A percentile compares a stretch with the other conserved stretches of the same genome.
These are phyloP conservation scores for Blastobotrys peoriensis DNA, from an alignment of 805 yeast species.

Conservation along the genomic window DNA sequence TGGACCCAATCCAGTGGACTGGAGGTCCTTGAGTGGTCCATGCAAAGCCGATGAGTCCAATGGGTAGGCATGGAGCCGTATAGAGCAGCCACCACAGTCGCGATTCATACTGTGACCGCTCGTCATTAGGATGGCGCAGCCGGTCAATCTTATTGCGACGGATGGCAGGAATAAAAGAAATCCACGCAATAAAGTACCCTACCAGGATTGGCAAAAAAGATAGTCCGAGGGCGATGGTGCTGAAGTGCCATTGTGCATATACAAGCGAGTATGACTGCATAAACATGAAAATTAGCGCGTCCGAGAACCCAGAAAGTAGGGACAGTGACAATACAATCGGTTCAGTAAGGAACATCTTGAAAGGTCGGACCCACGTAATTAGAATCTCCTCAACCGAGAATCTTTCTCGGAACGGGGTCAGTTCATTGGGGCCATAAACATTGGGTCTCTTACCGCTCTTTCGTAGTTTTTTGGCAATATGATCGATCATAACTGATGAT, in stretches of 20 bases:
- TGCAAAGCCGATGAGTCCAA: conserved; percentile 38
- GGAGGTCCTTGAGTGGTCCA: conserved; percentile 41
- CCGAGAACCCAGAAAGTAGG: conserved; percentile 37
- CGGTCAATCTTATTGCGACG: conserved; percentile 28
- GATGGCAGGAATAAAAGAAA: conserved; percentile 32
- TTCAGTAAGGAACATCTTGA: conserved; percentile 35
- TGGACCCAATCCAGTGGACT: conserved; percentile 36
- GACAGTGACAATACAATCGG: conserved; percentile 37
- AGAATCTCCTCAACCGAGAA: conserved; percentile 27
- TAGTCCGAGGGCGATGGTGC: conserved; percentile 29
- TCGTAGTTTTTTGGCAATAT: conserved; percentile 35
- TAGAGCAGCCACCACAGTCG: conserved; percentile 29
- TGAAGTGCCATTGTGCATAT: conserved; percentile 34
- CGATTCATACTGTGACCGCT: conserved; percentile 19
- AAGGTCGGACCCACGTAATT: conserved; percentile 36
- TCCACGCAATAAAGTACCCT: conserved; percentile 35
- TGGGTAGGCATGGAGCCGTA: conserved; percentile 35
- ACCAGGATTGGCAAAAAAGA: conserved; percentile 32
- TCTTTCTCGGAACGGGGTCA: conserved; percentile 15
- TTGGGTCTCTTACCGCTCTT: conserved; percentile 31
- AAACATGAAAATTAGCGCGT: conserved; percentile 37
- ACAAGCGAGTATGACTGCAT: conserved; percentile 35
- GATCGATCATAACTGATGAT: conserved; percentile 31
- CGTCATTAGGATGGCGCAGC: conserved; percentile 28
- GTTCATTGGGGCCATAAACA: conserved; percentile 35